Conservation (phyloP, 1,284 basidiomycete species). For the Papiliotrema flavescens region DNA sequence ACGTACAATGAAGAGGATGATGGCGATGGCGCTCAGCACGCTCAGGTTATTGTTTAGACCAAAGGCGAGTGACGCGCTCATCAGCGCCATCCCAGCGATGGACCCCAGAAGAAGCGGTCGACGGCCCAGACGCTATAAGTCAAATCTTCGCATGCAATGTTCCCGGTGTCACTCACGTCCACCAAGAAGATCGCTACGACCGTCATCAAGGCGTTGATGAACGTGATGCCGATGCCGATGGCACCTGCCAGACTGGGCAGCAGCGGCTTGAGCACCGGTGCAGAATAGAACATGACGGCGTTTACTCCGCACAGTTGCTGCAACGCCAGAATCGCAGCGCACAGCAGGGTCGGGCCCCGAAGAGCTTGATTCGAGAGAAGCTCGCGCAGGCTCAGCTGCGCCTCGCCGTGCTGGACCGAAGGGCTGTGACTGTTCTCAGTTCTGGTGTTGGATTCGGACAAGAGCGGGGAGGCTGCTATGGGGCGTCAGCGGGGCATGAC, state of each 20-base stretch:
- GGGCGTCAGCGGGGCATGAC: background rate
- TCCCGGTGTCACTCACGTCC: constrained; percentile 56
- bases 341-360: constrained; percentile 64
- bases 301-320: constrained; percentile 79
- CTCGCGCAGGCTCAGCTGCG: constrained; percentile 28
- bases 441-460: constrained; percentile 1
- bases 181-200: constrained; percentile 80
- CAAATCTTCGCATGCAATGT: background rate
- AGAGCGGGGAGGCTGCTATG: constrained; percentile 28
- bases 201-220: constrained; percentile 77
- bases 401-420: constrained; percentile 28
- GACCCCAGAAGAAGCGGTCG: constrained; percentile 48
- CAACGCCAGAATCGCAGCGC: constrained; percentile 67
- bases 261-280: constrained; percentile 72
- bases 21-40: constrained; percentile 66
- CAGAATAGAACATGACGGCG: constrained; percentile 84
- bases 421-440: background rate
- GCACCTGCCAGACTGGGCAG: constrained; percentile 65
- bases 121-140: constrained; percentile 44
- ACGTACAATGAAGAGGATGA: constrained; percentile 74
- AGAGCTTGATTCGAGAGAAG: constrained; percentile 58
- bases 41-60: constrained; percentile 64
- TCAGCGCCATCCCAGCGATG: constrained; percentile 62
- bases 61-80: constrained; percentile 65
- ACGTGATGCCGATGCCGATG: constrained; percentile 50